Percentiles rank a stretch among this genome's conserved stretches.
Evolutionary conservation across 2,329 filamentous ascomycete genomes (phyloP).

Genomic region (Cordyceps javanica): DNA sequence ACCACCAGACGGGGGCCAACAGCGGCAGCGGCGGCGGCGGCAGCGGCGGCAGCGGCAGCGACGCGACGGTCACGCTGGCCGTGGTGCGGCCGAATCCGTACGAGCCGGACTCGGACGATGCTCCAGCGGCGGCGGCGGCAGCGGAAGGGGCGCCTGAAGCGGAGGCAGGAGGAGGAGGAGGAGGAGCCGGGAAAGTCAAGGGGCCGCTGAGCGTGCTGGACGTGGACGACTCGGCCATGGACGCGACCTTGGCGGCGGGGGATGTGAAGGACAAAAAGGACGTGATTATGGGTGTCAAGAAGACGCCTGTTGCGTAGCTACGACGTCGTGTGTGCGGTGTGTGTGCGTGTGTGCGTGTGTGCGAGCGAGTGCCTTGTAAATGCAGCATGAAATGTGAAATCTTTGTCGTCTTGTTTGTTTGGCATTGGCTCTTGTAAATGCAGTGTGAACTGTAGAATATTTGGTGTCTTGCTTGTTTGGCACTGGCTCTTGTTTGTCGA

Average conservation of each 20-base stretch:
- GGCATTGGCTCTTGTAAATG: no score
- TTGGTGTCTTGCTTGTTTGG: no score
- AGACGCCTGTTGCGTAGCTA: no score
- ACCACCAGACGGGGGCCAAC: constrained; percentile 43
- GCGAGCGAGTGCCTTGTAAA: no score
- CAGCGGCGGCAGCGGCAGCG: constrained; percentile 20
- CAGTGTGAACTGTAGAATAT: no score
- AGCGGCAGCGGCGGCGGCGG: constrained; percentile 21
- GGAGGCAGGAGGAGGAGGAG: constrained; percentile 20
- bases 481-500: no score
- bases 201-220: constrained; percentile 32
- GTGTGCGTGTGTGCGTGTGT: no score
- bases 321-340: not conserved
- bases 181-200: constrained; percentile 14
- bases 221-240: constrained; percentile 40
- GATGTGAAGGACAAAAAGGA: constrained; percentile 27
- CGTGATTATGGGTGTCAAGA: constrained; percentile 27
- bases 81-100: constrained; percentile 35
- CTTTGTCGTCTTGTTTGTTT: not conserved
- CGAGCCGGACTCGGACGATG: constrained; percentile 5
- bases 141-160: no score
- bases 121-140: no score
- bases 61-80: constrained; percentile 28
- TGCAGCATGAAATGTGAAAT: not conserved
- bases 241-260: constrained; percentile 33